Evolutionary conservation across 2,329 filamentous ascomycete genomes (phyloP).

Genomic region (Dryadomyces quercivorus): DNA sequence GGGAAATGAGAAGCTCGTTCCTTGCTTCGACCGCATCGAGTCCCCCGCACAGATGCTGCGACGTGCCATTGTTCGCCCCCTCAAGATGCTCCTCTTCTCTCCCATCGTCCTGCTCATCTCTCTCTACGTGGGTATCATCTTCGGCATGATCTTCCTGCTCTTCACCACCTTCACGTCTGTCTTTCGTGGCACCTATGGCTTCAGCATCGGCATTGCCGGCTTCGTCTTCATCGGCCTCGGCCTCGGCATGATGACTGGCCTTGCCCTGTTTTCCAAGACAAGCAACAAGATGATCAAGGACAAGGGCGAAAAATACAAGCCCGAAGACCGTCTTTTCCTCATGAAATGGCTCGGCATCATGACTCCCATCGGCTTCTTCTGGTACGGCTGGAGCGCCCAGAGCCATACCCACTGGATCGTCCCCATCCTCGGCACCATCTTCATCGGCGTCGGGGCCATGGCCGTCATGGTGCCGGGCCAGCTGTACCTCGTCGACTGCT

Average conservation of each 20-base stretch:
- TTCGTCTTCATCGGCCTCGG: slow-evolving; percentile 43
- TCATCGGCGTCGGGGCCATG: slow-evolving; percentile 24
- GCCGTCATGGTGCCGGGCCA: background rate
- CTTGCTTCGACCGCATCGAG: slow-evolving; percentile 13
- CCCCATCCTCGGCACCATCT: slow-evolving; percentile 34
- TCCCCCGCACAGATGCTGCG: background rate
- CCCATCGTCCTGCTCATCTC: slow-evolving; percentile 38
- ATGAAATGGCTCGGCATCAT: slow-evolving; percentile 34
- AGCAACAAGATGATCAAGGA: slow-evolving; percentile 49
- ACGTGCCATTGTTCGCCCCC: slow-evolving; percentile 18
- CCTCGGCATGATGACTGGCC: slow-evolving; percentile 28
- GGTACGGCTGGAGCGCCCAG: slow-evolving; percentile 39
- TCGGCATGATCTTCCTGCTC: slow-evolving; percentile 42
- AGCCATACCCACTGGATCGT: slow-evolving; percentile 37
- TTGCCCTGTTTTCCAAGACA: slow-evolving; percentile 36
- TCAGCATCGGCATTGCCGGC: slow-evolving; percentile 27
- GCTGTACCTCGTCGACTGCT: slow-evolving; percentile 45
- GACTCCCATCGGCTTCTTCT: slow-evolving; percentile 30
- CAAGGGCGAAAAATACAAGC: slow-evolving; percentile 36
- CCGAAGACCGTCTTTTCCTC: slow-evolving; percentile 47
- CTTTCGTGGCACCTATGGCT: slow-evolving; percentile 36
- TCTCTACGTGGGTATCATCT: slow-evolving; percentile 40
- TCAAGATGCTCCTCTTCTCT: slow-evolving; percentile 41
- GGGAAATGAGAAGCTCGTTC: slow-evolving; percentile 19
- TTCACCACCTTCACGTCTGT: slow-evolving; percentile 42